These are phyloP conservation scores for Monilinia fructigena DNA, from an alignment of 2,329 filamentous ascomycete species.

Conservation along the genomic window DNA sequence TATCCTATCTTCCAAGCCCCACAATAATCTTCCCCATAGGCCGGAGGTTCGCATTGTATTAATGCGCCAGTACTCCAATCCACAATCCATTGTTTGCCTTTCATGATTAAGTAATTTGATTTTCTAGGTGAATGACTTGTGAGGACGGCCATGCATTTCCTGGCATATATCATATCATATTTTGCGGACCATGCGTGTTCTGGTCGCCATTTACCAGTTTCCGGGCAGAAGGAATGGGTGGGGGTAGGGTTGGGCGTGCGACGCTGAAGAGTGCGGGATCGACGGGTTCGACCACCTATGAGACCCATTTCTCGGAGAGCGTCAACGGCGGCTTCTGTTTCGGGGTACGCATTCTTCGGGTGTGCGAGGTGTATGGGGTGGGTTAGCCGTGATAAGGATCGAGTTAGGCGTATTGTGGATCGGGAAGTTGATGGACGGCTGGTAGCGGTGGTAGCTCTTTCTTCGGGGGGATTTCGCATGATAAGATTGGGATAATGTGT, in stretches of 20 bases:
- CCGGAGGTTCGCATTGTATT: slow-evolving; percentile 53
- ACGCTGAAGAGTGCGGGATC: slow-evolving; percentile 1
- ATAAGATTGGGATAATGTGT: slow-evolving; percentile 31
- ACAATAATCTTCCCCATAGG: slow-evolving; percentile 47
- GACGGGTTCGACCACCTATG: neutral
- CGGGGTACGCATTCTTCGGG: neutral
- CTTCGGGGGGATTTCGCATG: slow-evolving; percentile 2
- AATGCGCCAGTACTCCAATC: slow-evolving; percentile 59
- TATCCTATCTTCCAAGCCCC: slow-evolving; percentile 18
- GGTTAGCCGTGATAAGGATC: neutral
- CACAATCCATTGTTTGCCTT: slow-evolving; percentile 58
- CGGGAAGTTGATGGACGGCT: neutral
- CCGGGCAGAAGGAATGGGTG: slow-evolving; percentile 31
- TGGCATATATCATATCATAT: slow-evolving; percentile 60
- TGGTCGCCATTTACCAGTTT: slow-evolving; percentile 55
- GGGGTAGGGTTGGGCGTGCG: slow-evolving; percentile 10
- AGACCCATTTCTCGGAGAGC: slow-evolving; percentile 19
- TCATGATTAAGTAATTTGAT: slow-evolving; percentile 56
- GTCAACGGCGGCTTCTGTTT: neutral
- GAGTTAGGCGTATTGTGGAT: neutral
- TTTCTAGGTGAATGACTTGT: slow-evolving; percentile 57
- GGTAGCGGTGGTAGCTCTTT: neutral
- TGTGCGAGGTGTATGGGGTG: neutral
- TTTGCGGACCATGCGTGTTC: slow-evolving; percentile 54
- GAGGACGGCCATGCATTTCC: slow-evolving; percentile 59